phyloP scores from a whole-genome alignment of 148 eudicot species.

The Limonium bicolor region DNA sequence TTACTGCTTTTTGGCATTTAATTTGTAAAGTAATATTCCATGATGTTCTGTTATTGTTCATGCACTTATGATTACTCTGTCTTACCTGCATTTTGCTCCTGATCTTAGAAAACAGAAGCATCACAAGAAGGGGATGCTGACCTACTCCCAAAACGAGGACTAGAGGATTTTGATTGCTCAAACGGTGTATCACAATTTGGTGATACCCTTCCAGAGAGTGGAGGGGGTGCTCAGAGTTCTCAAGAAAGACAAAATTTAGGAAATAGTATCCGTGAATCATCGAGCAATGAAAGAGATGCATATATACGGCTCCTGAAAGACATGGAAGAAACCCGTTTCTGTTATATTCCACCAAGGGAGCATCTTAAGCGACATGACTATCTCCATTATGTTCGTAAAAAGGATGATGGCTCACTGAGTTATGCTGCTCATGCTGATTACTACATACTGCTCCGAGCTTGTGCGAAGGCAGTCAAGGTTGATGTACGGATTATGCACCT shows the following conservation, averaged over 20 bases:
- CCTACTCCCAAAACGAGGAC: too few species aligned
- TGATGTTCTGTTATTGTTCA: too few species aligned
- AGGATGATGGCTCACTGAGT: constrained; percentile 29
- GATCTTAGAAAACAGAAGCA: too few species aligned
- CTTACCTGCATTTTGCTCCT: too few species aligned
- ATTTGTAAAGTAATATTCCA: too few species aligned
- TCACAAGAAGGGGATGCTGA: too few species aligned
- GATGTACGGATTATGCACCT: constrained; percentile 60
- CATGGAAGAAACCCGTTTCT: constrained; percentile 71
- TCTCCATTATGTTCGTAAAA: constrained; percentile 43
- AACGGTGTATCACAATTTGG: too few species aligned
- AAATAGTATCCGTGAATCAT: neutral
- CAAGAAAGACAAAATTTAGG: constrained; percentile 1
- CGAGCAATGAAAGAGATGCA: constrained; percentile 10
- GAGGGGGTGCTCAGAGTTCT: constrained; percentile 29
- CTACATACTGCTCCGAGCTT: constrained; percentile 64
- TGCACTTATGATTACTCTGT: too few species aligned
- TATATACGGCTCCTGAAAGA: constrained; percentile 41
- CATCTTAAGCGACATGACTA: constrained; percentile 38
- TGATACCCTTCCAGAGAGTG: constrained; percentile 29
- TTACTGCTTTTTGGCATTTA: too few species aligned
- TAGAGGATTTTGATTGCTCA: too few species aligned
- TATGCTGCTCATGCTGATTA: constrained; percentile 78
- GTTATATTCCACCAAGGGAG: constrained; percentile 65
- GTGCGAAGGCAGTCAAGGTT: constrained; percentile 55